These are phyloP conservation scores for Pseudogymnoascus sp. DNA, from an alignment of 2,329 filamentous ascomycete species.

Conservation along the genomic window DNA sequence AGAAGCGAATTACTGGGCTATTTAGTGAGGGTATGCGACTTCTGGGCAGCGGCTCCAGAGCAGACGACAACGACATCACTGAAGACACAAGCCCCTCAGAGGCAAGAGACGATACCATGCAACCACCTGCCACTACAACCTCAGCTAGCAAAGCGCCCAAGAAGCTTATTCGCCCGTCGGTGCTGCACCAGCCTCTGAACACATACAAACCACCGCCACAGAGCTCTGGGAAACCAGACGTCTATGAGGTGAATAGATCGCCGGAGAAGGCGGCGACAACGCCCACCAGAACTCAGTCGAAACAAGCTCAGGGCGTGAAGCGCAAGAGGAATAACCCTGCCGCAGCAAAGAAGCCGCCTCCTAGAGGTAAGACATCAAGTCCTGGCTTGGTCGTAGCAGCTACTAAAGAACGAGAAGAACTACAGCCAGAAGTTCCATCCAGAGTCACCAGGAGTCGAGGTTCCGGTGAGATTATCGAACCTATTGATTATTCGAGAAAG, in stretches of 20 bases:
- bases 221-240: not conserved
- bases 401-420: not conserved
- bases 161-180: not conserved
- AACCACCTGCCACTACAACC: not conserved
- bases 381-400: not conserved
- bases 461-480: not conserved
- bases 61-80: not conserved
- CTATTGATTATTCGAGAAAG: not conserved
- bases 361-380: not conserved
- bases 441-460: constrained; percentile 1
- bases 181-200: not conserved
- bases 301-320: not conserved
- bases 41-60: not conserved
- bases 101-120: not conserved
- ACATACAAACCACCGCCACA: not conserved
- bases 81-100: not conserved
- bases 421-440: not conserved
- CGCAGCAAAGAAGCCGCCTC: not conserved
- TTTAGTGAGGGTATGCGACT: not conserved
- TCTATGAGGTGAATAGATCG: not conserved
- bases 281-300: not conserved
- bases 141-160: not conserved
- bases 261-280: not conserved
- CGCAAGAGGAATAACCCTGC: not conserved
- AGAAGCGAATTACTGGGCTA: not conserved